A percentile compares a stretch with the other conserved stretches of the same genome.
These are phyloP conservation scores for Ceratorhiza oryzae-sativae DNA, from an alignment of 1,284 basidiomycete genomes.

Conservation along the genomic window DNA sequence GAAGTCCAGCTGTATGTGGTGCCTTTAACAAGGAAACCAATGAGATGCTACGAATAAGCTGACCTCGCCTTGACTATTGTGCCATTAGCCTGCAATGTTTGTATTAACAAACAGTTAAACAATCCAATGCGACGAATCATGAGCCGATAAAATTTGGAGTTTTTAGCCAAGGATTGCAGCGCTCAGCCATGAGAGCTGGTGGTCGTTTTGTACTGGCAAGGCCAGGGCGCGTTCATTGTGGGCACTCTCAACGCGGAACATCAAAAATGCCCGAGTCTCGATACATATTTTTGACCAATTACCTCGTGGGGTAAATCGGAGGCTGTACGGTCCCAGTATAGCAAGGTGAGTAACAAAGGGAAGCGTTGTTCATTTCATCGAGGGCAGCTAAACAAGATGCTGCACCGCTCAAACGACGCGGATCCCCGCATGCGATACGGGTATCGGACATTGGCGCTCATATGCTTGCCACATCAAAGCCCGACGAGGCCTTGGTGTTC, in stretches of 20 bases:
- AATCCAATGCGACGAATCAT: not conserved
- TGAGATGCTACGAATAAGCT: not conserved
- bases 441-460: not conserved
- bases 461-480: not conserved
- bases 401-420: not conserved
- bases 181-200: not conserved
- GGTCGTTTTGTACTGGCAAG: not conserved
- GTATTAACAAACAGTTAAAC: not conserved
- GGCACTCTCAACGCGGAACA: not conserved
- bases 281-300: not conserved
- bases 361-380: not conserved
- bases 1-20: no score
- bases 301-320: not conserved
- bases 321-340: constrained; percentile 8
- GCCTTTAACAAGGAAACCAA: not conserved
- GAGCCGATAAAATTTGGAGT: not conserved
- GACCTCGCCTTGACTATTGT: not conserved
- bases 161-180: not conserved
- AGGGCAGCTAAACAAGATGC: not conserved
- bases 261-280: not conserved
- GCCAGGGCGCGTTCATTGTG: not conserved
- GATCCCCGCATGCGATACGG: not conserved
- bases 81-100: not conserved
- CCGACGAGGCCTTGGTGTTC: not conserved
- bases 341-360: not conserved